Evolutionary conservation across 805 yeast species (phyloP).

Genomic region (Wickerhamomyces alni): DNA sequence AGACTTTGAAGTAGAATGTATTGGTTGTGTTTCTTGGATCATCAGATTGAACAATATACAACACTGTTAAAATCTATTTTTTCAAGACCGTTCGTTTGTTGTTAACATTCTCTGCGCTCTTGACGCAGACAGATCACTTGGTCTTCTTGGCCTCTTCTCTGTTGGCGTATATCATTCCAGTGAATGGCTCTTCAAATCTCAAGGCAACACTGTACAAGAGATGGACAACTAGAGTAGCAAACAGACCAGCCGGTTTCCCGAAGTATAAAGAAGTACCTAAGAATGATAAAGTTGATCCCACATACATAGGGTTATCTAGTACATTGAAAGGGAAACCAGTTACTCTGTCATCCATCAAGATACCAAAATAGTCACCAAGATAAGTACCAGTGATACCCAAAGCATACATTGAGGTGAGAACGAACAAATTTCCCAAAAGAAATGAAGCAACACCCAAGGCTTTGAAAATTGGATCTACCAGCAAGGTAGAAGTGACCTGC

Average conservation of each 20-base stretch:
- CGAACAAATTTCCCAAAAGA: slow-evolving; percentile 72
- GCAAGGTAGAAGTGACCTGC: slow-evolving; percentile 62
- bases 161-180: slow-evolving; percentile 82
- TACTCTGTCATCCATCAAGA: slow-evolving; percentile 85
- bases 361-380: slow-evolving; percentile 95
- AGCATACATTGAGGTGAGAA: slow-evolving; percentile 80
- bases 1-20: too few relatives aligned
- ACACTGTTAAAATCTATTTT: too few relatives aligned
- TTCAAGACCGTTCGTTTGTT: too few relatives aligned
- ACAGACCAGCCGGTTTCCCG: slow-evolving; percentile 86
- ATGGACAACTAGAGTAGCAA: slow-evolving; percentile 66
- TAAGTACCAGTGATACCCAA: slow-evolving; percentile 96
- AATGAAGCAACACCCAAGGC: slow-evolving; percentile 52
- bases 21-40: too few relatives aligned
- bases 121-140: too few relatives aligned
- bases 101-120: too few relatives aligned
- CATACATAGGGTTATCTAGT: slow-evolving; percentile 93
- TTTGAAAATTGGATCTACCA: slow-evolving; percentile 37
- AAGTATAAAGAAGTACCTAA: slow-evolving; percentile 84
- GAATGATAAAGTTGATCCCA: slow-evolving; percentile 85
- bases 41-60: too few relatives aligned
- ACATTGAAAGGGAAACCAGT: slow-evolving; percentile 91
- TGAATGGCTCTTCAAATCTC: slow-evolving; percentile 91
- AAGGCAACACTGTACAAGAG: slow-evolving; percentile 81
- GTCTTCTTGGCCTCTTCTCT: slow-evolving; percentile 35